Conservation (phyloP, 768 basidiomycete genomes). For the Xerocomellus intermedius region DNA sequence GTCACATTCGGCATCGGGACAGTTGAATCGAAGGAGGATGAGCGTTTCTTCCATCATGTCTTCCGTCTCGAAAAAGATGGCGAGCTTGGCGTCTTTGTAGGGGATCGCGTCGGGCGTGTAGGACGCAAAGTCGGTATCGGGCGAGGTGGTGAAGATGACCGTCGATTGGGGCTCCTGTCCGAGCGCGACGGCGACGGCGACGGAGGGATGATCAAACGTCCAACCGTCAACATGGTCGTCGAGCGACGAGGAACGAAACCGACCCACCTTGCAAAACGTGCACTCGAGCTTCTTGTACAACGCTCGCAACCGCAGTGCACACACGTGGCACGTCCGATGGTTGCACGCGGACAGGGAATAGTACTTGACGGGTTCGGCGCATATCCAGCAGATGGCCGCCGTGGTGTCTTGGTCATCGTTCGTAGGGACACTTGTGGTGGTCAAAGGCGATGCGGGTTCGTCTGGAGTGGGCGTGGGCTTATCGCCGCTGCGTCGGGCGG, state of each 20-base stretch:
- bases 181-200: neutral
- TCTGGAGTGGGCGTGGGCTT: neutral
- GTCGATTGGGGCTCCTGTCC: constrained; percentile 66
- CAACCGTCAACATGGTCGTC: neutral
- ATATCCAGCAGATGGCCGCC: constrained; percentile 76
- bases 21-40: constrained; percentile 90
- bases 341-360: constrained; percentile 88
- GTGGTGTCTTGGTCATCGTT: constrained; percentile 37
- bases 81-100: constrained; percentile 69
- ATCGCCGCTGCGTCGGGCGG: neutral
- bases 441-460: too few relatives aligned
- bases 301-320: constrained; percentile 81
- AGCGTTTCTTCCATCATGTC: constrained; percentile 96
- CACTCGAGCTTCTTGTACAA: constrained; percentile 93
- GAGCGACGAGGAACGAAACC: too few relatives aligned
- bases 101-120: constrained; percentile 55
- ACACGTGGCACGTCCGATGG: constrained; percentile 94
- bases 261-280: constrained; percentile 88
- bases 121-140: constrained; percentile 58
- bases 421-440: constrained; percentile 2
- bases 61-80: constrained; percentile 82
- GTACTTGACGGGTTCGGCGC: constrained; percentile 91
- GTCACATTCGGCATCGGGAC: constrained; percentile 80
- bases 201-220: too few relatives aligned
- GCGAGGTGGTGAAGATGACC: constrained; percentile 72